Percentiles rank a stretch among this genome's conserved stretches.
phyloP scores from a whole-genome alignment of 768 basidiomycete species.

The Boletellus ananas region DNA sequence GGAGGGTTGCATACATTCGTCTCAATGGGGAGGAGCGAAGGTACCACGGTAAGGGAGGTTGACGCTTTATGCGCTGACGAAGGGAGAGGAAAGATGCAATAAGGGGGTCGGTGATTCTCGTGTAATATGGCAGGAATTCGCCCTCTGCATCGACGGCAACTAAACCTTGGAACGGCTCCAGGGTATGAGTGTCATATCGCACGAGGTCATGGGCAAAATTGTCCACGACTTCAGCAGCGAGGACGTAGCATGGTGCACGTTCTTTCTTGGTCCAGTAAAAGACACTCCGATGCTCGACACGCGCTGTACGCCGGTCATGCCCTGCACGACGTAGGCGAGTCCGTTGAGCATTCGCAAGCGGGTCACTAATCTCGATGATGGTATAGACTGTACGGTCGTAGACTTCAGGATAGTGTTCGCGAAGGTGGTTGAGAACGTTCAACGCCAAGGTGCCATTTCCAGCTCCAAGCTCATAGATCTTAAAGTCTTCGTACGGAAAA shows the following conservation, averaged over 20 bases:
- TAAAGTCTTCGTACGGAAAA: slow-evolving; percentile 94
- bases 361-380: slow-evolving; percentile 91
- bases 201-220: slow-evolving; percentile 97
- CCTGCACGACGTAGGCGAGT: slow-evolving; percentile 51
- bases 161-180: slow-evolving; percentile 79
- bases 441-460: slow-evolving; percentile 94
- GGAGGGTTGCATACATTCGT: slow-evolving; percentile 62
- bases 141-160: slow-evolving; percentile 76
- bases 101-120: slow-evolving; percentile 80
- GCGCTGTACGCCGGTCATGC: slow-evolving; percentile 44
- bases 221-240: slow-evolving; percentile 97
- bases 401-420: slow-evolving; percentile 78
- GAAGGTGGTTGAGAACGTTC: slow-evolving; percentile 82
- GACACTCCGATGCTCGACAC: slow-evolving; percentile 71
- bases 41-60: slow-evolving; percentile 55
- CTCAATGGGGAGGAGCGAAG: slow-evolving; percentile 55
- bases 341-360: slow-evolving; percentile 69
- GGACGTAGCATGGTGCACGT: slow-evolving; percentile 82
- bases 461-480: slow-evolving; percentile 96
- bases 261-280: slow-evolving; percentile 80
- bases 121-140: slow-evolving; percentile 82
- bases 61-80: slow-evolving; percentile 55
- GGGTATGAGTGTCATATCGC: slow-evolving; percentile 78
- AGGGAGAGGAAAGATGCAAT: slow-evolving; percentile 73
- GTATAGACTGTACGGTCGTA: slow-evolving; percentile 90